Percentiles rank a stretch among this genome's conserved stretches.
Conservation (phyloP, 495 filamentous ascomycete genomes). For the Astrocystis sublimbata region DNA sequence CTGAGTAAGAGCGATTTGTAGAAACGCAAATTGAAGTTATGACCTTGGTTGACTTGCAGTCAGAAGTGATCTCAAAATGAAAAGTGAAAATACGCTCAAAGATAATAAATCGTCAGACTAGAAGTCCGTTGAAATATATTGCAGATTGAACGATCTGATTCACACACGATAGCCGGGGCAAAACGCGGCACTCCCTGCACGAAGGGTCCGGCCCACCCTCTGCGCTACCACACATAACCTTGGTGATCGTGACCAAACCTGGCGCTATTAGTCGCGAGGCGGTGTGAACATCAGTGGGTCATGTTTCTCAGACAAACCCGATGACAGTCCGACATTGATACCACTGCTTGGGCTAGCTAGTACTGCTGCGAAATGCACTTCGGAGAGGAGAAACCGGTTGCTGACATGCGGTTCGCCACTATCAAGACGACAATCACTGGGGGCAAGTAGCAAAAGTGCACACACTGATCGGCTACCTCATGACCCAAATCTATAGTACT, state of each 20-base stretch:
- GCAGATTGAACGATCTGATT: background rate
- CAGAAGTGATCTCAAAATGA: background rate
- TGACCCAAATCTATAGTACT: background rate
- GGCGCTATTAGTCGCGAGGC: background rate
- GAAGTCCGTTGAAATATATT: background rate
- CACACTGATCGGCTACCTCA: background rate
- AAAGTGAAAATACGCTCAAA: background rate
- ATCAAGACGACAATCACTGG: slow-evolving; percentile 3
- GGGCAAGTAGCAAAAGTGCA: background rate
- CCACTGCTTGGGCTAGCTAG: background rate
- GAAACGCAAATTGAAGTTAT: too few relatives aligned
- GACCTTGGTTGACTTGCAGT: too few relatives aligned
- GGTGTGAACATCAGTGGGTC: too few relatives aligned
- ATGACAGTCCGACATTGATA: background rate
- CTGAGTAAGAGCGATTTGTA: too few relatives aligned
- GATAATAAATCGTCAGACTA: background rate
- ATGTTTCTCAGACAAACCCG: background rate
- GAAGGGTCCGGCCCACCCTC: background rate
- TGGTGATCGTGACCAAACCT: slow-evolving; percentile 11
- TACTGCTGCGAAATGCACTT: background rate
- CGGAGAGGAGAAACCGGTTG: background rate
- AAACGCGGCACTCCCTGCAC: background rate
- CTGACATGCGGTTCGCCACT: slow-evolving; percentile 5
- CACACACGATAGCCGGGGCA: background rate
- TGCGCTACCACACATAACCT: background rate